Conservation (phyloP, 306 rosid species). For the Adenanthera pavonina region DNA sequence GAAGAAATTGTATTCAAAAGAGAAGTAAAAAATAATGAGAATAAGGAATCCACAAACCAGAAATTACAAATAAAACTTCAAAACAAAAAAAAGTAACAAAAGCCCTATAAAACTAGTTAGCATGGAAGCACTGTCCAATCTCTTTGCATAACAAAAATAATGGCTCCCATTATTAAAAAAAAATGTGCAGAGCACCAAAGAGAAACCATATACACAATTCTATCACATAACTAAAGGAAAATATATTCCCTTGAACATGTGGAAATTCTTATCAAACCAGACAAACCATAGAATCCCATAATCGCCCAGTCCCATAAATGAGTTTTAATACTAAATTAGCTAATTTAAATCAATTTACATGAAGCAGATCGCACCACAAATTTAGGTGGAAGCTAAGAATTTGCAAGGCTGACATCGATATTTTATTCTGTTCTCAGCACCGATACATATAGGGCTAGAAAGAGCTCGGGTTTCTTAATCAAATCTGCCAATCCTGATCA, state of each 20-base stretch:
- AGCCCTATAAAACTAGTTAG: background rate
- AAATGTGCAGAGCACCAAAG: background rate
- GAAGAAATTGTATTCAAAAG: background rate
- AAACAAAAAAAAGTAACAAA: background rate
- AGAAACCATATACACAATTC: background rate
- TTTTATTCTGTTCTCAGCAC: too few relatives aligned
- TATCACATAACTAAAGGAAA: background rate
- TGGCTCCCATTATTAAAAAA: background rate
- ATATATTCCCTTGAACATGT: background rate
- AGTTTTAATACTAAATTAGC: slow-evolving; percentile 18
- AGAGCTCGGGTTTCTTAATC: too few relatives aligned
- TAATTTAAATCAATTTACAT: slow-evolving; percentile 21
- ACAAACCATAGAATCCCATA: too few relatives aligned
- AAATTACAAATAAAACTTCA: background rate
- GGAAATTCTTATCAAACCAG: background rate
- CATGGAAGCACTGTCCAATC: background rate
- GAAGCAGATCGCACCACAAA: background rate
- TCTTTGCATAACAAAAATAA: background rate
- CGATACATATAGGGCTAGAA: too few relatives aligned
- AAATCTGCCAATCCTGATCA: too few relatives aligned
- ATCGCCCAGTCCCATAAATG: too few relatives aligned
- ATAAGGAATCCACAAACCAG: background rate
- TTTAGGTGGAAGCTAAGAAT: background rate
- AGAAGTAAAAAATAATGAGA: background rate
- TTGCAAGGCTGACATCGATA: too few relatives aligned